phyloP scores from a whole-genome alignment of 257 asterid genomes.

The Gardenia jasminoides region DNA sequence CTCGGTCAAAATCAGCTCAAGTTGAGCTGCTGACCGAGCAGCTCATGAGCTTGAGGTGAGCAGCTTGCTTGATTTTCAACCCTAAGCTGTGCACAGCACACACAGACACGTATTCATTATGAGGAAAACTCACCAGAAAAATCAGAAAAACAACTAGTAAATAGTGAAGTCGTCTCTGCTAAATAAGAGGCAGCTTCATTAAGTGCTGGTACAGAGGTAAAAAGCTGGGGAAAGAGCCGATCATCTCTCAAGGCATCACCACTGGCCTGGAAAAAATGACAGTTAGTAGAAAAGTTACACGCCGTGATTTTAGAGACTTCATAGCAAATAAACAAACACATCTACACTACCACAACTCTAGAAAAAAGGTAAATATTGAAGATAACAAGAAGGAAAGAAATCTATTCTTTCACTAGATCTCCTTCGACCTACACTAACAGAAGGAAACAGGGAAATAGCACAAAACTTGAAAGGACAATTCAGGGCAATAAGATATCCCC shows the following conservation, averaged over 20 bases:
- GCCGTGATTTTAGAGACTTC: not conserved
- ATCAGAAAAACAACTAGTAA: conserved; percentile 76
- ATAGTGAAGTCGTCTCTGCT: conserved; percentile 73
- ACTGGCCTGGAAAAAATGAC: conserved; percentile 41
- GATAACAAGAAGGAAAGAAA: not conserved
- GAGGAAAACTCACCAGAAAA: conserved; percentile 41
- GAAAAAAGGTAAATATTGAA: not conserved
- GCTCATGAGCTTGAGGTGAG: too few species aligned
- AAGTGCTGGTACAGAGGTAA: conserved; percentile 68
- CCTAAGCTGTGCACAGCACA: not conserved
- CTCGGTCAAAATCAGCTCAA: too few species aligned
- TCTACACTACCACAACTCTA: not conserved
- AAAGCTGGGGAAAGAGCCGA: conserved; percentile 70
- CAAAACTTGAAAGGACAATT: not conserved
- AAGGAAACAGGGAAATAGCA: not conserved
- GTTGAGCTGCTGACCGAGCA: too few species aligned
- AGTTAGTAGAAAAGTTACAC: not conserved
- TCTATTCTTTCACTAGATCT: not conserved
- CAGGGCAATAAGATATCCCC: not conserved
- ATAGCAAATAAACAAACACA: not conserved
- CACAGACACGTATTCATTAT: not conserved
- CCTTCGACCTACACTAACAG: not conserved
- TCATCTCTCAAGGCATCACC: conserved; percentile 40
- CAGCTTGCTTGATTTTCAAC: too few species aligned
- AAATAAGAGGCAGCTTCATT: conserved; percentile 83